These are phyloP conservation scores for Rutstroemia sp. DNA, from an alignment of 2,329 filamentous ascomycete genomes.

Conservation along the genomic window DNA sequence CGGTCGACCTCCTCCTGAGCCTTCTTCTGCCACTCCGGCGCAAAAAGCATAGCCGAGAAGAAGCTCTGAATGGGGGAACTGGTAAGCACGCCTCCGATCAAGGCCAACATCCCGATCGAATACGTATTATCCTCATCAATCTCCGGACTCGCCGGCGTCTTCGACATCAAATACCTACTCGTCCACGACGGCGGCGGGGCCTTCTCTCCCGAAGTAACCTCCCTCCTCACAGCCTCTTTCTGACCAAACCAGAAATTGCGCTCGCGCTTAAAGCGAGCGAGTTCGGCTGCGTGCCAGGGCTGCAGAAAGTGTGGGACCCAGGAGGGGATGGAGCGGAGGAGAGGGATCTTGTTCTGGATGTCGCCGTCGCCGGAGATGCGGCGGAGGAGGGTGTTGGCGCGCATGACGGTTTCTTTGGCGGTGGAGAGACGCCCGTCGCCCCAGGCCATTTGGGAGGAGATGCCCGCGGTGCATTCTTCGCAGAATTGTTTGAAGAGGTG, in stretches of 20 bases:
- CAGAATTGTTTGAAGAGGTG: slow-evolving; percentile 12
- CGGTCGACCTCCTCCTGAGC: slow-evolving; percentile 38
- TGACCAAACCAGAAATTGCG: slow-evolving; percentile 14
- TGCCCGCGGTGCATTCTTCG: slow-evolving; percentile 10
- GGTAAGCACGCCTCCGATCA: slow-evolving; percentile 17
- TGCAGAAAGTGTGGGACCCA: slow-evolving; percentile 13
- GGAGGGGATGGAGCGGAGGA: slow-evolving; percentile 8
- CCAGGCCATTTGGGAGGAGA: slow-evolving; percentile 11
- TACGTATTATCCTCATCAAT: slow-evolving; percentile 5
- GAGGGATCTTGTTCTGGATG: slow-evolving; percentile 14
- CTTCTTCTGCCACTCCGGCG: slow-evolving; percentile 16
- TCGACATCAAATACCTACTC: neutral
- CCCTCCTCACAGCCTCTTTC: neutral
- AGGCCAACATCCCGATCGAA: slow-evolving; percentile 2
- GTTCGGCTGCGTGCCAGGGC: slow-evolving; percentile 11
- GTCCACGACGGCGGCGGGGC: neutral
- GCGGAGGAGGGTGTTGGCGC: slow-evolving; percentile 9
- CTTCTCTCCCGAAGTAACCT: neutral
- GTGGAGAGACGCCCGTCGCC: slow-evolving; percentile 6
- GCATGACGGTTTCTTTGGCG: slow-evolving; percentile 9
- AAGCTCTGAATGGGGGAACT: slow-evolving; percentile 26
- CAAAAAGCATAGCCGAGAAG: slow-evolving; percentile 19
- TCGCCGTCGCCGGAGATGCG: slow-evolving; percentile 5
- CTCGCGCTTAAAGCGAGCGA: slow-evolving; percentile 4
- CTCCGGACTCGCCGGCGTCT: neutral